A percentile compares a stretch with the other conserved stretches of the same genome.
Evolutionary conservation across 106 monocot species (phyloP).

Genomic region (Posidonia australis): DNA sequence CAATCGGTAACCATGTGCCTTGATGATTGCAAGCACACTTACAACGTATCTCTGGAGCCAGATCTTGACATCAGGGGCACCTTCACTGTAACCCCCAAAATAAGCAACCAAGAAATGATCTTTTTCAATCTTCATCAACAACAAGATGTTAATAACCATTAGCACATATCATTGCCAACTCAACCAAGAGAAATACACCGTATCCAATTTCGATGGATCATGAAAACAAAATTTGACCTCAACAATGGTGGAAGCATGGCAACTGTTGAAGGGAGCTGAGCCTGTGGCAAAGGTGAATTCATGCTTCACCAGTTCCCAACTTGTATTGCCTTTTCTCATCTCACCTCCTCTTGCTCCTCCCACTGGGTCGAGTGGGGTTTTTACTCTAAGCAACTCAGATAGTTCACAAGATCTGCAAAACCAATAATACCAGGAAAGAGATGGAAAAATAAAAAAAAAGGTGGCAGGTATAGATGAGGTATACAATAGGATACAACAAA

Average conservation of each 20-base stretch:
- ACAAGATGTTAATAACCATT: no score
- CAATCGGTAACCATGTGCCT: not conserved
- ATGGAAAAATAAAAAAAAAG: no score
- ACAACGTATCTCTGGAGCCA: constrained; percentile 78
- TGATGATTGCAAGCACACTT: constrained; percentile 3
- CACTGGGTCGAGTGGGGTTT: no score
- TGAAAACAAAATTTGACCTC: constrained; percentile 47
- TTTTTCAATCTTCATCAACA: constrained; percentile 26
- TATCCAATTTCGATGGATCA: not conserved
- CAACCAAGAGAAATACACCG: not conserved
- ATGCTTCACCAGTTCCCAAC: constrained; percentile 40
- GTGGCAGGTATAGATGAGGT: no score
- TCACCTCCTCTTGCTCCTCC: not conserved
- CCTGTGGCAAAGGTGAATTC: constrained; percentile 47
- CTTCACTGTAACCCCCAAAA: constrained; percentile 82
- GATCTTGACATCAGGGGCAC: constrained; percentile 86
- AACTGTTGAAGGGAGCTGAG: constrained; percentile 58
- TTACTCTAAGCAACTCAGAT: no score
- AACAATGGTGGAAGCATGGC: constrained; percentile 92
- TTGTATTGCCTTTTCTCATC: not conserved
- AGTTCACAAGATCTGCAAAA: no score
- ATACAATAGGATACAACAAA: no score
- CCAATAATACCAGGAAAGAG: no score
- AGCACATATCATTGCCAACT: no score
- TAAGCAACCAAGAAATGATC: constrained; percentile 58